Percentiles rank a stretch among this genome's conserved stretches.
Conservation (phyloP, 1,284 basidiomycete species). For the Puccinia triticina region DNA sequence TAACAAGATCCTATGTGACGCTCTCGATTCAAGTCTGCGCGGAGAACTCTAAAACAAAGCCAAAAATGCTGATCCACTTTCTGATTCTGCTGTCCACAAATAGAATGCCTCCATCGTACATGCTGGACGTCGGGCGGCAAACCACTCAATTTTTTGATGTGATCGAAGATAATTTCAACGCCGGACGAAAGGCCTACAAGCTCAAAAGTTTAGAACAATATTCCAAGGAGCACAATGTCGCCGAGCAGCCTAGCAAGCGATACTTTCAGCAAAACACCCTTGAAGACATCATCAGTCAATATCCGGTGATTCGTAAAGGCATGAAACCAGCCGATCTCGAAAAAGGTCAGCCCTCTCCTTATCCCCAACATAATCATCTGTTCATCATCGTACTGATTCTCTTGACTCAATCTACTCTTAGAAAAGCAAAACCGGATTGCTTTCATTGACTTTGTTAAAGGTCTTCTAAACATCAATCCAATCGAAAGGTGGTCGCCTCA, state of each 20-base stretch:
- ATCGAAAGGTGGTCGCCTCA: constrained; percentile 95
- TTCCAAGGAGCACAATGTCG: constrained; percentile 86
- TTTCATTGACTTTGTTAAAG: constrained; percentile 97
- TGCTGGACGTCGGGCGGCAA: constrained; percentile 96
- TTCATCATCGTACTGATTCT: neutral
- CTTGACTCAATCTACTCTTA: constrained; percentile 58
- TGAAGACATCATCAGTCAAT: constrained; percentile 93
- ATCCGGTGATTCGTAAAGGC: constrained; percentile 79
- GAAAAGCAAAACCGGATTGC: constrained; percentile 90
- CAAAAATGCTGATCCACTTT: neutral
- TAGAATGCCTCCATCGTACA: constrained; percentile 83
- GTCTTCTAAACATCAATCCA: constrained; percentile 89
- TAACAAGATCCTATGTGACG: neutral
- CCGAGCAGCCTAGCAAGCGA: constrained; percentile 96
- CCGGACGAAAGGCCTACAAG: constrained; percentile 79
- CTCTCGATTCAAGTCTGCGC: neutral
- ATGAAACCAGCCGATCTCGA: constrained; percentile 84
- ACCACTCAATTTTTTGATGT: constrained; percentile 89
- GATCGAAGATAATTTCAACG: constrained; percentile 69
- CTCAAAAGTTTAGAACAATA: constrained; percentile 94
- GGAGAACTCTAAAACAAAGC: neutral
- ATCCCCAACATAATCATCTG: constrained; percentile 21
- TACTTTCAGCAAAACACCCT: constrained; percentile 95
- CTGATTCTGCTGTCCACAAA: neutral
- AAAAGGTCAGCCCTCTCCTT: constrained; percentile 71